Conservation (phyloP, 305 asterid genomes). For the Fraxinus latifolia region DNA sequence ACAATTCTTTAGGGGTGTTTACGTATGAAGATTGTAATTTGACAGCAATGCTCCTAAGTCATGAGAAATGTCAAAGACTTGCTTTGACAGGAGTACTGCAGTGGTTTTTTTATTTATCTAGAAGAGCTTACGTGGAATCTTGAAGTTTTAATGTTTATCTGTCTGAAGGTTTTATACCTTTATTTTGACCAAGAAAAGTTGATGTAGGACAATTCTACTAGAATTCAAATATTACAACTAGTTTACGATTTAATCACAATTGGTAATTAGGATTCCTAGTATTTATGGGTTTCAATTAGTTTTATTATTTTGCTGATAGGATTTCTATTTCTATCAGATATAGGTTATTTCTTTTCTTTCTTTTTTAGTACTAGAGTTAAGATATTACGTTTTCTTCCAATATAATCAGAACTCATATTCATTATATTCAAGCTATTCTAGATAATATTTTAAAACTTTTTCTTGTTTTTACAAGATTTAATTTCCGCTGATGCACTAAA, state of each 20-base stretch:
- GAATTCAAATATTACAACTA: not conserved
- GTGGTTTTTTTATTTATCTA: not conserved
- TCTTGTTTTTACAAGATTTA: not conserved
- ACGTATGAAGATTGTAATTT: not conserved
- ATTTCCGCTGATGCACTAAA: not conserved
- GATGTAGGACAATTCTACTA: not conserved
- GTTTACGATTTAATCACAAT: no score
- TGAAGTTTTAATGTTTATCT: not conserved
- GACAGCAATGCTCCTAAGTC: not conserved
- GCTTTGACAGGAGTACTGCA: not conserved
- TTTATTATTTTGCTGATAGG: not conserved
- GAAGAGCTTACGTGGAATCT: not conserved
- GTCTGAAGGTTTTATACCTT: not conserved
- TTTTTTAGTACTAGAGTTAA: not conserved
- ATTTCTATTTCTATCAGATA: not conserved
- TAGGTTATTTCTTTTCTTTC: not conserved
- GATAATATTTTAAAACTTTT: no score
- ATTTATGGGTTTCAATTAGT: not conserved
- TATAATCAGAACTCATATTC: not conserved
- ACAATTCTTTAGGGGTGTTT: not conserved
- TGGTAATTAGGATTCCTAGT: not conserved
- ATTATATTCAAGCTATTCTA: not conserved
- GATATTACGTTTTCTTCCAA: not conserved
- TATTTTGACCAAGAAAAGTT: not conserved
- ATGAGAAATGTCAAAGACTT: not conserved